Percentiles rank a stretch among this genome's conserved stretches.
Conservation (phyloP, 768 basidiomycete genomes). For the Sistotremastrum suecicum region DNA sequence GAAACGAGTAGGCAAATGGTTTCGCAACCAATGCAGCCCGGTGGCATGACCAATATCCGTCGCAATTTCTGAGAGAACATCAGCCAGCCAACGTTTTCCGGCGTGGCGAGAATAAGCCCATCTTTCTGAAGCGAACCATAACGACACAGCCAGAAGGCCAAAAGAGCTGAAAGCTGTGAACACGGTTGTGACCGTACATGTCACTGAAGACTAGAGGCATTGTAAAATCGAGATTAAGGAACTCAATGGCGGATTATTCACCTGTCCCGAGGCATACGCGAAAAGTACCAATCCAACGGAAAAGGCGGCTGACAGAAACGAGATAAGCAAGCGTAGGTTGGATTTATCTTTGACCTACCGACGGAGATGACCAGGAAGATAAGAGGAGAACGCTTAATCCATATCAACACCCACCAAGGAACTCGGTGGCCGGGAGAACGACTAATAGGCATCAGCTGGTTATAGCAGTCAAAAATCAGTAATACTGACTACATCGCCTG, state of each 20-base stretch:
- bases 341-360: neutral
- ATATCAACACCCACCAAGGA: constrained; percentile 75
- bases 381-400: constrained; percentile 75
- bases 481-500: constrained; percentile 66
- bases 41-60: constrained; percentile 13
- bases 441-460: constrained; percentile 19
- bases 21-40: too few species aligned
- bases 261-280: constrained; percentile 60
- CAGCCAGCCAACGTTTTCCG: constrained; percentile 57
- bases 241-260: constrained; percentile 16
- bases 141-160: constrained; percentile 53
- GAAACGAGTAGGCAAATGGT: too few species aligned
- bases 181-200: constrained; percentile 60
- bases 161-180: constrained; percentile 64
- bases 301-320: constrained; percentile 38
- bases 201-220: constrained; percentile 33
- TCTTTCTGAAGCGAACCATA: constrained; percentile 62
- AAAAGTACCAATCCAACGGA: constrained; percentile 67
- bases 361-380: constrained; percentile 77
- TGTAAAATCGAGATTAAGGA: constrained; percentile 2
- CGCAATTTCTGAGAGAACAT: constrained; percentile 34
- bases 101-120: constrained; percentile 48
- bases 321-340: too few species aligned
- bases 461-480: constrained; percentile 5
- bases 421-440: constrained; percentile 64